Conservation (phyloP, 805 yeast genomes). For the Lipomyces anomalus region DNA sequence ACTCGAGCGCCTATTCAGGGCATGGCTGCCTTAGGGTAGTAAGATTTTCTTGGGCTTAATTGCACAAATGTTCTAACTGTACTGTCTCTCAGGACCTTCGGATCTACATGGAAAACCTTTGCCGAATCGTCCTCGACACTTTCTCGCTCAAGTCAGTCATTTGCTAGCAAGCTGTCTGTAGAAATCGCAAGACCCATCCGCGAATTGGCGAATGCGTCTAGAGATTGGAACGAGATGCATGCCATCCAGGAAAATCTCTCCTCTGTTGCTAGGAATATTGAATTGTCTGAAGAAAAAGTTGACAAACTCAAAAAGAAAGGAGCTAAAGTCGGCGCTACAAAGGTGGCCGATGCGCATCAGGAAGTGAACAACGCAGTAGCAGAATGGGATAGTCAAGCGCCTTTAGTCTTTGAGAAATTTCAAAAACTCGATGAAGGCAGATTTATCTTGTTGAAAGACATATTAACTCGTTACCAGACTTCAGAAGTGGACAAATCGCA, state of each 20-base stretch:
- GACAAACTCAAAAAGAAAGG: constrained; percentile 34
- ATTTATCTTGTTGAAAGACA: constrained; percentile 56
- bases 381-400: constrained; percentile 71
- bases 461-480: constrained; percentile 60
- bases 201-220: constrained; percentile 49
- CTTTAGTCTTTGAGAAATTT: constrained; percentile 66
- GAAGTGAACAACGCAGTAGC: constrained; percentile 39
- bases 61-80: no score
- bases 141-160: constrained; percentile 30
- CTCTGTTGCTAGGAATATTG: constrained; percentile 42
- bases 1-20: constrained; percentile 25
- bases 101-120: constrained; percentile 28
- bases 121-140: constrained; percentile 28
- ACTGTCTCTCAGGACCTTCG: constrained; percentile 30
- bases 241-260: constrained; percentile 40
- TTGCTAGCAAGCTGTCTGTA: constrained; percentile 36
- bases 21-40: constrained; percentile 22
- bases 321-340: constrained; percentile 25
- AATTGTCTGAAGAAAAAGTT: constrained; percentile 39
- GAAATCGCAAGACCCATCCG: constrained; percentile 36
- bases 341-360: constrained; percentile 39
- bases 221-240: constrained; percentile 51
- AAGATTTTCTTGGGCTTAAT: no score
- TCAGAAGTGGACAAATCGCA: constrained; percentile 50
- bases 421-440: constrained; percentile 65